Base-by-base conservation (phyloP, 139 green algal species). In the Astrephomene gubernaculifera region DNA sequence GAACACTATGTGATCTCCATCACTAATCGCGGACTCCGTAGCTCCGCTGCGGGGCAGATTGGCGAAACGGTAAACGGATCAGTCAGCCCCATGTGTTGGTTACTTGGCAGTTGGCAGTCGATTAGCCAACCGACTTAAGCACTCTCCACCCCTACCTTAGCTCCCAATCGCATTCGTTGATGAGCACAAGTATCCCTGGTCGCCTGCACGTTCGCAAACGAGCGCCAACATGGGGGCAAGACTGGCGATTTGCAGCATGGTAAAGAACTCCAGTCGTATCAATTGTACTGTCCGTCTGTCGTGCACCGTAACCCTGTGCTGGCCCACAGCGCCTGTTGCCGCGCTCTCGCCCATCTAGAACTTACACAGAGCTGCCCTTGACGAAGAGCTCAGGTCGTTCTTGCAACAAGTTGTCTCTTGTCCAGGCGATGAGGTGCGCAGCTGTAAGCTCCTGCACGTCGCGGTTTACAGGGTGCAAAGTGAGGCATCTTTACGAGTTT, bases 111-210 rank as follows among this genome's bases (percentile, higher is more conserved):
- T 21, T 9, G 33, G 19, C 19, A 70, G 53, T 2, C 9, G 14
- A 69, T 7, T 7, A 57, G 36, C 33, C 5, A 57, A 57, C 49
- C 17, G 49, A 17, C 49, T 57, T 57, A 57, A 17, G 49, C 12
- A 57, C 12, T 12, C 12, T 57, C 49, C 49, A 12, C 17, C 0
- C 90, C 41, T 88, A 97, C 94, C 92, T 95, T 0, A 99, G 90
- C 82, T 99, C 96, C 96, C 96, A 99, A 80, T 99, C 96, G 17
- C 82, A 91, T 65, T 99, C 96, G 69, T 99, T 99, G 44, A 99
- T 91, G 21, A 99, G 89, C 38, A 99, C 96, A 24, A 99, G 86
- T 60, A 99, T 95, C 17, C 96, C 96, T 25, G 96, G 96, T 1
- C 96, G 91, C 82, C 95, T 98, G 89, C 86, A 65, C 22, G 57